These are phyloP conservation scores for Penicillium canescens DNA, from an alignment of 495 filamentous ascomycete species.

Conservation along the genomic window DNA sequence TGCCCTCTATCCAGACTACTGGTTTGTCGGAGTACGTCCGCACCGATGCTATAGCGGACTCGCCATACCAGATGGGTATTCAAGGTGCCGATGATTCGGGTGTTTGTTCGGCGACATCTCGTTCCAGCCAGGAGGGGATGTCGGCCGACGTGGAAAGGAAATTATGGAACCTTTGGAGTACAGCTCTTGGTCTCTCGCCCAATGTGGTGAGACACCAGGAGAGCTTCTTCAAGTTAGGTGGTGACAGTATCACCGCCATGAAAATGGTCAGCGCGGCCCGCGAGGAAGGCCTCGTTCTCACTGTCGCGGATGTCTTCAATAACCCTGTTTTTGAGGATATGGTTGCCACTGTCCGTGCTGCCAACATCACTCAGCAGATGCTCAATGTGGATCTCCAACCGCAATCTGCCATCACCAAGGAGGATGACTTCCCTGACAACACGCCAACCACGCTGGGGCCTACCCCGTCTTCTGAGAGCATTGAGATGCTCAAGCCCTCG, in stretches of 20 bases:
- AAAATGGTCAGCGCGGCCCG: slow-evolving; percentile 61
- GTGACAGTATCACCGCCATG: slow-evolving; percentile 66
- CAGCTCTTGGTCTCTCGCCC: slow-evolving; percentile 40
- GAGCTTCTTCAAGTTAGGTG: slow-evolving; percentile 52
- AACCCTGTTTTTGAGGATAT: slow-evolving; percentile 50
- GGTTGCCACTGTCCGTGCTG: slow-evolving; percentile 33
- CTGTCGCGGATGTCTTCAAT: slow-evolving; percentile 54
- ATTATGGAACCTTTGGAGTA: slow-evolving; percentile 48
- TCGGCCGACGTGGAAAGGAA: slow-evolving; percentile 34
- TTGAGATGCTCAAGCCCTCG: slow-evolving; percentile 43
- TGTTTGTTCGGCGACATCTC: slow-evolving; percentile 24
- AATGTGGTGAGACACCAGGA: slow-evolving; percentile 41
- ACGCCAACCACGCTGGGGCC: slow-evolving; percentile 14
- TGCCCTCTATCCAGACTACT: slow-evolving; percentile 18
- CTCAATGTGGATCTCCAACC: slow-evolving; percentile 25
- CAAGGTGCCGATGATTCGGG: slow-evolving; percentile 26
- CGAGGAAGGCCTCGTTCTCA: slow-evolving; percentile 53
- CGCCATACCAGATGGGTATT: slow-evolving; percentile 18
- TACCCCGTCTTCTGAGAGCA: slow-evolving; percentile 39
- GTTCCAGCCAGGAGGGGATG: slow-evolving; percentile 25
- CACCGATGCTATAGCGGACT: slow-evolving; percentile 16
- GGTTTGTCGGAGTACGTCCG: slow-evolving; percentile 17
- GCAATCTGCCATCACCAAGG: slow-evolving; percentile 14
- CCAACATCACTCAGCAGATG: slow-evolving; percentile 28
- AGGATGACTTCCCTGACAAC: slow-evolving; percentile 17